Evolutionary conservation across 148 eudicot genomes (phyloP).

Genomic region (Rhododendron griersonianum): DNA sequence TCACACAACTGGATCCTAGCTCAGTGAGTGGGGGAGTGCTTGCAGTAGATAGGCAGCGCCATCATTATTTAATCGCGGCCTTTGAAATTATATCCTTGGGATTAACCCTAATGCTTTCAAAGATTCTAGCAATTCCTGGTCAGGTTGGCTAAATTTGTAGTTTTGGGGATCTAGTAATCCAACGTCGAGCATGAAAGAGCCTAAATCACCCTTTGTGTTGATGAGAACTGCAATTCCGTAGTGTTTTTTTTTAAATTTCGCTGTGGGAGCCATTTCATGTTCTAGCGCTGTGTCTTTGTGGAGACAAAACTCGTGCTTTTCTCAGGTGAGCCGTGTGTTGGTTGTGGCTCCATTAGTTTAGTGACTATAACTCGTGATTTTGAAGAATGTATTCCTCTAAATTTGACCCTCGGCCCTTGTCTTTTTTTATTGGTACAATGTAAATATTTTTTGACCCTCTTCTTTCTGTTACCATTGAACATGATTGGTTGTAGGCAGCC

Average conservation of each 20-base stretch:
- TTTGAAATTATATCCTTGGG: neutral
- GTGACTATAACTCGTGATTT: neutral
- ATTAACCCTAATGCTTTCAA: neutral
- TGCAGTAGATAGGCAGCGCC: neutral
- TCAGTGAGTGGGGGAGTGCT: neutral
- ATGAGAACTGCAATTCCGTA: neutral
- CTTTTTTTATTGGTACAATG: neutral
- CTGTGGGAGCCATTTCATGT: neutral
- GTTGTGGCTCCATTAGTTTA: neutral
- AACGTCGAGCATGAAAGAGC: neutral
- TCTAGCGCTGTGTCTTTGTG: neutral
- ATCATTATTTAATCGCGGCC: neutral
- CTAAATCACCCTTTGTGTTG: neutral
- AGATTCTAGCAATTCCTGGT: neutral
- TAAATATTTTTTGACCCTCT: neutral
- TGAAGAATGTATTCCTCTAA: neutral
- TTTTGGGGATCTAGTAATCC: neutral
- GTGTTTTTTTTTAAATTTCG: neutral
- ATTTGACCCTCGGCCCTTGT: neutral
- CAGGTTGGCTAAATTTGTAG: neutral
- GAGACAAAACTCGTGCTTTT: neutral
- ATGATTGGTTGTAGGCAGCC: neutral
- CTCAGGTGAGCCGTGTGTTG: neutral
- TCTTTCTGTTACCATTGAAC: neutral
- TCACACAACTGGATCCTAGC: neutral